These are phyloP conservation scores for Gossypium davidsonii DNA, from an alignment of 441 rosid species.

Conservation along the genomic window DNA sequence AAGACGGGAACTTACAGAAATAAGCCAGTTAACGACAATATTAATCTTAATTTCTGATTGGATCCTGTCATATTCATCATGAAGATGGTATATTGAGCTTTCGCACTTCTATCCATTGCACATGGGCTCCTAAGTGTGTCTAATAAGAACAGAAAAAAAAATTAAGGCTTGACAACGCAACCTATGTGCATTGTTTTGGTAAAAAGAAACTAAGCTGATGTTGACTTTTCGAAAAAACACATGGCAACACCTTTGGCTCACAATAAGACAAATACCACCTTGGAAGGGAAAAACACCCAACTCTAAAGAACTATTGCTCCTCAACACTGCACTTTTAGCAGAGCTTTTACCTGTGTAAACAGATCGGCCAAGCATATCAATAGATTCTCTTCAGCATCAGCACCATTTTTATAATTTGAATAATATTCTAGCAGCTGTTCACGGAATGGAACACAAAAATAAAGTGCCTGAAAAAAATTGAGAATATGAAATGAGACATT, in stretches of 20 bases:
- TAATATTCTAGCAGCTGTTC: slow-evolving; percentile 89
- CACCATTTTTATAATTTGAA: slow-evolving; percentile 57
- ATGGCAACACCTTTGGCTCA: neutral
- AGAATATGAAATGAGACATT: neutral
- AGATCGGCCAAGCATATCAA: slow-evolving; percentile 93
- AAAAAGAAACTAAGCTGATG: neutral
- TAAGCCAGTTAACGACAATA: neutral
- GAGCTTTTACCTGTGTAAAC: slow-evolving; percentile 67
- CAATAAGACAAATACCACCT: neutral
- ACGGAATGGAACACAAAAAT: slow-evolving; percentile 95
- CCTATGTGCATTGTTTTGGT: neutral
- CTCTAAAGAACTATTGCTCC: neutral
- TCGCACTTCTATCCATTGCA: neutral
- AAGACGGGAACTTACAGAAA: neutral
- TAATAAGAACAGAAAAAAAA: neutral
- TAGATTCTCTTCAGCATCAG: slow-evolving; percentile 89
- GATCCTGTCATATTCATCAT: neutral
- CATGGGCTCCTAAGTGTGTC: neutral
- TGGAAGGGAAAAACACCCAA: neutral
- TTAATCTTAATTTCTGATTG: neutral
- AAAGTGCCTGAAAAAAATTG: slow-evolving; percentile 69
- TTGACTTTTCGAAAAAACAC: neutral
- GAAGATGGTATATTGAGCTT: neutral
- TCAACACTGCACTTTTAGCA: neutral
- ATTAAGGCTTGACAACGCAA: neutral